Conservation (phyloP, 495 filamentous ascomycete species). For the Podospora appendiculata region DNA sequence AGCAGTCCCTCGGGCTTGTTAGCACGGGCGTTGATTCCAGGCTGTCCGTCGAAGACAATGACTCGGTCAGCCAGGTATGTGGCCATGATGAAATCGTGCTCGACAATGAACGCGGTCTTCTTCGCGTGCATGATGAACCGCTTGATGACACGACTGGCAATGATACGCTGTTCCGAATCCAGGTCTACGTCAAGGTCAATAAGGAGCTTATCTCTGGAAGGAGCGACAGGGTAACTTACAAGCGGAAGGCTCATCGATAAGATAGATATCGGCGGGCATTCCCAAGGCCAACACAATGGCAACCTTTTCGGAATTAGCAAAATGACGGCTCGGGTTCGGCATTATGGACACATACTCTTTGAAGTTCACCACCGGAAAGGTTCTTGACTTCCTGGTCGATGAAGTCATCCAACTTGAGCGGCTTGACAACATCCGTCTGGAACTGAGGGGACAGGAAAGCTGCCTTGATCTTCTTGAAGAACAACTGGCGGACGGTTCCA, state of each 20-base stretch:
- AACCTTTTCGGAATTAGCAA: constrained; percentile 38
- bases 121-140: constrained; percentile 99
- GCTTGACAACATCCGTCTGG: constrained; percentile 99
- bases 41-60: constrained; percentile 94
- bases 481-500: constrained; percentile 84
- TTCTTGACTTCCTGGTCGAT: constrained; percentile 99
- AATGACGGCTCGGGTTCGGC: neutral
- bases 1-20: constrained; percentile 86
- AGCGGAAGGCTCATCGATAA: constrained; percentile 72
- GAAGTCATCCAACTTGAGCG: constrained; percentile 94
- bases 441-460: constrained; percentile 95
- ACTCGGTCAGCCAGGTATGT: constrained; percentile 95
- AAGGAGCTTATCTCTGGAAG: neutral
- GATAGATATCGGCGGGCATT: constrained; percentile 94
- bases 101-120: constrained; percentile 98
- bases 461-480: constrained; percentile 77
- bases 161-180: constrained; percentile 97
- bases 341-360: constrained; percentile 45
- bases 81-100: constrained; percentile 99
- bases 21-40: constrained; percentile 78
- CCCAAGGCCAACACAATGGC: constrained; percentile 95
- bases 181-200: constrained; percentile 35
- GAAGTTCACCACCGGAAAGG: constrained; percentile 96
- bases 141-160: constrained; percentile 95
- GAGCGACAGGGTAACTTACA: constrained; percentile 11